These are phyloP conservation scores for Lactifluus subvellereus DNA, from an alignment of 768 basidiomycete species.

Conservation along the genomic window DNA sequence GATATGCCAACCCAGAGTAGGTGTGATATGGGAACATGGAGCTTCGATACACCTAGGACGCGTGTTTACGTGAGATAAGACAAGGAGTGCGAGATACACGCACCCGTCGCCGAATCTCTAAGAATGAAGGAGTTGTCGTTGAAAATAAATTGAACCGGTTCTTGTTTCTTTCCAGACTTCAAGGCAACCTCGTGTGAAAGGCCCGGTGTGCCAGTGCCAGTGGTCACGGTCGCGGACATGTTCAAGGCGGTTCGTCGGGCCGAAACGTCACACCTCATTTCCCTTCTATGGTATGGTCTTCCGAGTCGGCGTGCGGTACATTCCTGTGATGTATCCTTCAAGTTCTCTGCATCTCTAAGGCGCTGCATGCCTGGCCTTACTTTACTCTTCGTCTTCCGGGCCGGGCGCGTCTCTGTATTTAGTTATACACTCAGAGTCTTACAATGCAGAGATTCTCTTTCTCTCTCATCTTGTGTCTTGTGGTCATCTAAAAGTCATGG, in stretches of 20 bases:
- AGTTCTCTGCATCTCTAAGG: too few species aligned
- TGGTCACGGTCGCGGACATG: neutral
- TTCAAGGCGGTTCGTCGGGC: neutral
- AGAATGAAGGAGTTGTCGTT: slow-evolving; percentile 17
- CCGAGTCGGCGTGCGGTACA: too few species aligned
- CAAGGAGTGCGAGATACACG: neutral
- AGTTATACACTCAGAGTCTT: too few species aligned
- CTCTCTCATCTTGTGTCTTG: too few species aligned
- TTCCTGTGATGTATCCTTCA: too few species aligned
- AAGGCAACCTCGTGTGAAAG: neutral
- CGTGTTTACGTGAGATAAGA: neutral
- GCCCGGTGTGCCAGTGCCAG: neutral
- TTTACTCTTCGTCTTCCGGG: neutral
- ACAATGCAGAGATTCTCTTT: too few species aligned
- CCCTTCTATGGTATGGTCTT: too few species aligned
- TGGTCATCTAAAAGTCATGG: too few species aligned
- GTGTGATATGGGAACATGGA: slow-evolving; percentile 40
- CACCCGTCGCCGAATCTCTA: slow-evolving; percentile 25
- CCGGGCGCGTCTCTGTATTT: too few species aligned
- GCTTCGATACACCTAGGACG: slow-evolving; percentile 3
- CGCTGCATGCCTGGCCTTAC: neutral
- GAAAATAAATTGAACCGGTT: neutral
- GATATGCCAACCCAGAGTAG: slow-evolving; percentile 49
- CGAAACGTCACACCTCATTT: neutral
- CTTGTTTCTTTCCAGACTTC: neutral